phyloP scores from a whole-genome alignment of 73 alveolate species.

The Paramecium primaurelia region DNA sequence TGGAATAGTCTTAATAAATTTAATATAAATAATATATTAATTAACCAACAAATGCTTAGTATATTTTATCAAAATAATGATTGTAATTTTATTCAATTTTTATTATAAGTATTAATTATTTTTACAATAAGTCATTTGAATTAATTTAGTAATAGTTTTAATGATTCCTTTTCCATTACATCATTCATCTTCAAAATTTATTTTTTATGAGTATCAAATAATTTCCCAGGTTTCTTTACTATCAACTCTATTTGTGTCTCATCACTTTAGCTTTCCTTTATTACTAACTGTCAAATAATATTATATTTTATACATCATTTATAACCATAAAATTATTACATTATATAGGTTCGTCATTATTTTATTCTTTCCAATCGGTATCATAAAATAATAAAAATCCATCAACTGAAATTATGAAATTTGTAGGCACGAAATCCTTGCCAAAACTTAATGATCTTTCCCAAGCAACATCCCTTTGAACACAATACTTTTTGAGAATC shows the following conservation, averaged over 20 bases:
- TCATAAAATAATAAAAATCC: conserved; percentile 23
- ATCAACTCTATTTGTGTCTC: neutral
- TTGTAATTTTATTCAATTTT: neutral
- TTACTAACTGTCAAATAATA: neutral
- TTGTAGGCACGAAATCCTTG: neutral
- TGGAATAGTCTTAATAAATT: neutral
- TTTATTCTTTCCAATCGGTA: neutral
- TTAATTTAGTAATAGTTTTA: neutral
- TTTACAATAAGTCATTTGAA: neutral
- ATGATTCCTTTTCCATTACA: neutral
- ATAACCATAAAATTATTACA: neutral
- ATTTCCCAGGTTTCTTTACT: neutral
- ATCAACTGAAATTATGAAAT: neutral
- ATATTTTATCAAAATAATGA: neutral
- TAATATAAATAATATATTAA: neutral
- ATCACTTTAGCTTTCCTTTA: conserved; percentile 22
- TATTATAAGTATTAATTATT: neutral
- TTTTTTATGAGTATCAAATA: conserved; percentile 2
- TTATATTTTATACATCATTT: neutral
- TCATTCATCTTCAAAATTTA: conserved; percentile 11
- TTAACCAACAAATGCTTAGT: neutral
- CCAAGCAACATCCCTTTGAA: conserved; percentile 42
- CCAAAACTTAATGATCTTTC: conserved; percentile 44
- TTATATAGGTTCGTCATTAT: neutral
- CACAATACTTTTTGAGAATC: neutral